These are phyloP conservation scores for Stropharia rugosoannulata DNA, from an alignment of 768 basidiomycete genomes.

Conservation along the genomic window DNA sequence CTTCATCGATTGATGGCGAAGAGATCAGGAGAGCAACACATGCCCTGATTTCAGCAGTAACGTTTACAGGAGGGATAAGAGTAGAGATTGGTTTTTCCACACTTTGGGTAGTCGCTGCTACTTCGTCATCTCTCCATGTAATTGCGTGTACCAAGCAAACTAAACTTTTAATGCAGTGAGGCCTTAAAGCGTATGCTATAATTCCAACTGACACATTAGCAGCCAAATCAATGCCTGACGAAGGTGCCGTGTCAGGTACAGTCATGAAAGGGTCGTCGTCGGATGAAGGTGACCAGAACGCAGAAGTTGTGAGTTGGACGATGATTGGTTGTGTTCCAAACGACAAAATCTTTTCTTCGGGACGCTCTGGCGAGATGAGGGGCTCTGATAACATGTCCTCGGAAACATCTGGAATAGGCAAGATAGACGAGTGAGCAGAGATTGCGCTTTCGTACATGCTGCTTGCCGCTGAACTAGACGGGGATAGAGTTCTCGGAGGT, in stretches of 20 bases:
- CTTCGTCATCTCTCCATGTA: conserved; percentile 3
- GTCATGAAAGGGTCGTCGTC: conserved; percentile 15
- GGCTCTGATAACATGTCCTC: not conserved
- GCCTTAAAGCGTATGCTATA: conserved; percentile 54
- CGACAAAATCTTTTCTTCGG: conserved; percentile 53
- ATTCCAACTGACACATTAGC: conserved; percentile 46
- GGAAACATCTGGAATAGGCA: not conserved
- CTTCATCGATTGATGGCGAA: conserved; percentile 22
- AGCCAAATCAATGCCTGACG: conserved; percentile 22
- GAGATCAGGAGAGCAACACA: conserved; percentile 50
- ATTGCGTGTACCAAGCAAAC: conserved; percentile 38
- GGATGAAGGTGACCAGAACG: conserved; percentile 17
- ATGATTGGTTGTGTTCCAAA: conserved; percentile 63
- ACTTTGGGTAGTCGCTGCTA: not conserved
- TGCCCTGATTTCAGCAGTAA: conserved; percentile 28
- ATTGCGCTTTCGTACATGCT: conserved; percentile 83
- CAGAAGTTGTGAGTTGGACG: conserved; percentile 51
- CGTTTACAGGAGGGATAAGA: conserved; percentile 12
- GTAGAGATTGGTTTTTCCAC: not conserved
- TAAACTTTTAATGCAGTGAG: conserved; percentile 55
- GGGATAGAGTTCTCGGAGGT: conserved; percentile 46
- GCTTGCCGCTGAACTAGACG: conserved; percentile 47
- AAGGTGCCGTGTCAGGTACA: conserved; percentile 9
- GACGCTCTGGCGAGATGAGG: not conserved
- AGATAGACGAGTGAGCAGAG: conserved; percentile 27